A percentile compares a stretch with the other conserved stretches of the same genome.
These are phyloP conservation scores for Gymnopus androsaceus DNA, from an alignment of 1,284 basidiomycete genomes.

Conservation along the genomic window DNA sequence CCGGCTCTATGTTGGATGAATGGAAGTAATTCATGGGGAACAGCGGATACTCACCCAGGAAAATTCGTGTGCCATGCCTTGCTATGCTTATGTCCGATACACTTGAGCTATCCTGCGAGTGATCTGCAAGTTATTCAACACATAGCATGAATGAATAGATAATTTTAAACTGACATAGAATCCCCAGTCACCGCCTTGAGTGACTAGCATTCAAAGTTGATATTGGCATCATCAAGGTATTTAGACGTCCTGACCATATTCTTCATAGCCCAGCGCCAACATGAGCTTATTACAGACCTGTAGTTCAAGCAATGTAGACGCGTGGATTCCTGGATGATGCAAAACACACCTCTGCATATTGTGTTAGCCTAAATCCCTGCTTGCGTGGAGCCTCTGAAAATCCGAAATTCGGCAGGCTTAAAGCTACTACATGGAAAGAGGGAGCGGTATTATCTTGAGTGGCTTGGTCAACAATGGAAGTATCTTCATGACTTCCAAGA, in stretches of 20 bases:
- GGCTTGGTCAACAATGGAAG: constrained; percentile 46
- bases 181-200: constrained; percentile 60
- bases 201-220: constrained; percentile 38
- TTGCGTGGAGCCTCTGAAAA: constrained; percentile 48
- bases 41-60: constrained; percentile 28
- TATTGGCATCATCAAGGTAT: not conserved
- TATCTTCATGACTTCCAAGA: constrained; percentile 56
- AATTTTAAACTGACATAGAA: constrained; percentile 11
- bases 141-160: constrained; percentile 27
- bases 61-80: constrained; percentile 45
- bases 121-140: constrained; percentile 29
- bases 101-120: constrained; percentile 32
- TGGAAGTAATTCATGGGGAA: not conserved
- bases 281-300: constrained; percentile 54
- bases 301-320: not conserved
- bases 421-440: constrained; percentile 58
- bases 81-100: constrained; percentile 36
- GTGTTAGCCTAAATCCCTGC: constrained; percentile 19
- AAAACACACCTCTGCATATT: constrained; percentile 41
- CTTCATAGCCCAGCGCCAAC: constrained; percentile 50
- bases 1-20: not conserved
- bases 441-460: constrained; percentile 45
- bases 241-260: constrained; percentile 44
- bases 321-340: not conserved
- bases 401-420: constrained; percentile 56